Base-by-base conservation (phyloP, 441 rosid genomes). In the Populus hybrid region DNA sequence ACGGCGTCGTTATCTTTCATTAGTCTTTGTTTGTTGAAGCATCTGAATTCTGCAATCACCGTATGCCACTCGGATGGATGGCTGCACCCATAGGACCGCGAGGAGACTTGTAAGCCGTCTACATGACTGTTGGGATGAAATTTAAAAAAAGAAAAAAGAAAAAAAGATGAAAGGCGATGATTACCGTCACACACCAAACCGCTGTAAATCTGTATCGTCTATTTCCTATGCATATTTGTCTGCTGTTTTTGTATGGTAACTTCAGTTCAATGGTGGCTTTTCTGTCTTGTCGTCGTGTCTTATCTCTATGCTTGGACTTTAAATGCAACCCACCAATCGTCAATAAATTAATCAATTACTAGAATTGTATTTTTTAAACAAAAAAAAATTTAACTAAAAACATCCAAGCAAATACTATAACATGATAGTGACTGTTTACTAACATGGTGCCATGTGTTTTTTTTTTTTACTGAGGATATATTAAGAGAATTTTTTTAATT, bases 191-290 rank as follows among this genome's bases (percentile, higher is more conserved):
- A 6, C 61, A 18, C 61, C n/a, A 18, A 16, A 18, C 21, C 61
- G 6, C 21, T 14, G 57, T 50, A 16, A 1, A 53, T 16, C n/a
- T 16, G 61, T 53, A 53, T 5, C 61, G 61, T 53, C 61, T 5
- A 53, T 53, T 53, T 53, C 61, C 61, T 16, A 53, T 53, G 61
- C 61, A 53, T 5, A 6, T 5, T 6, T 20, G 69, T 72, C 67
- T 71, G 53, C 1, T 28, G 5, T 30, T 63, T 16, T 32, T n/a
- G 82, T 78, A 69, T 85, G 69, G 88, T 86, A 87, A 86, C 85
- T 85, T 84, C 86, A 89, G 77, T 85, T 79, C 38, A 85, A 82
- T 86, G 79, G 53, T 65, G 74, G 86, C 21, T 20, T 20, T 20
- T 84, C 79, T 81, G 89, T 84, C 89, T 75, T 71, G 63, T 73